A percentile compares a stretch with the other conserved stretches of the same genome.
These are phyloP conservation scores for Blastobotrys niveus DNA, from an alignment of 1,139 yeast species.

Conservation along the genomic window DNA sequence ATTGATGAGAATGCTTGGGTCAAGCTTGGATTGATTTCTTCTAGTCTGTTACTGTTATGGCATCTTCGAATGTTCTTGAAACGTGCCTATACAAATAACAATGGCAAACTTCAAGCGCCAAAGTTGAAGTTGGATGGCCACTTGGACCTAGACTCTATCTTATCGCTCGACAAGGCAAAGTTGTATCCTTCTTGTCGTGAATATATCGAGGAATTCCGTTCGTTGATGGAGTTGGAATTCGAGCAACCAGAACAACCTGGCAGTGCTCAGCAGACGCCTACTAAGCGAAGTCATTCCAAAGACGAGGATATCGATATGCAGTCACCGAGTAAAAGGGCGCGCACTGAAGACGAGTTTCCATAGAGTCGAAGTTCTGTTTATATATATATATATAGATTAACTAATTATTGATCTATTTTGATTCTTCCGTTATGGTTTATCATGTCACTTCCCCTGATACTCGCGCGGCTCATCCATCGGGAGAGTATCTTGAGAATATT, in stretches of 20 bases:
- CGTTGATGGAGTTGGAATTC: slow-evolving; percentile 7
- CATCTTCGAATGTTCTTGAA: slow-evolving; percentile 6
- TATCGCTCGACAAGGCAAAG: not conserved
- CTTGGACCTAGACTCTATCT: not conserved
- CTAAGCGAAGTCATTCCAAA: not conserved
- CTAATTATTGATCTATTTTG: too few relatives aligned
- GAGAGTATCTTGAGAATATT: too few relatives aligned
- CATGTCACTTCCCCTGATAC: too few relatives aligned
- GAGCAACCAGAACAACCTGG: not conserved
- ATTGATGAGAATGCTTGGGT: not conserved
- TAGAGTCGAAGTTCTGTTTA: too few relatives aligned
- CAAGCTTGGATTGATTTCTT: slow-evolving; percentile 5
- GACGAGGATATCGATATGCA: not conserved
- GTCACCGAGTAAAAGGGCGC: not conserved
- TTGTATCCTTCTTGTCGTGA: not conserved
- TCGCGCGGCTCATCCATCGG: too few relatives aligned
- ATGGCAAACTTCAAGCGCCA: slow-evolving; percentile 2
- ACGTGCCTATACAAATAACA: not conserved
- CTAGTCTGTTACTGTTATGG: slow-evolving; percentile 7
- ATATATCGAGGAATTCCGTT: slow-evolving; percentile 1
- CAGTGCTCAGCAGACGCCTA: not conserved
- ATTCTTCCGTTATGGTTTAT: too few relatives aligned
- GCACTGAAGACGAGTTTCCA: too few relatives aligned
- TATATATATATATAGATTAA: too few relatives aligned
- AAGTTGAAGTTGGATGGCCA: not conserved